These are phyloP conservation scores for Raphidocelis subcapitata DNA, from an alignment of 139 green algal genomes.

Conservation along the genomic window DNA sequence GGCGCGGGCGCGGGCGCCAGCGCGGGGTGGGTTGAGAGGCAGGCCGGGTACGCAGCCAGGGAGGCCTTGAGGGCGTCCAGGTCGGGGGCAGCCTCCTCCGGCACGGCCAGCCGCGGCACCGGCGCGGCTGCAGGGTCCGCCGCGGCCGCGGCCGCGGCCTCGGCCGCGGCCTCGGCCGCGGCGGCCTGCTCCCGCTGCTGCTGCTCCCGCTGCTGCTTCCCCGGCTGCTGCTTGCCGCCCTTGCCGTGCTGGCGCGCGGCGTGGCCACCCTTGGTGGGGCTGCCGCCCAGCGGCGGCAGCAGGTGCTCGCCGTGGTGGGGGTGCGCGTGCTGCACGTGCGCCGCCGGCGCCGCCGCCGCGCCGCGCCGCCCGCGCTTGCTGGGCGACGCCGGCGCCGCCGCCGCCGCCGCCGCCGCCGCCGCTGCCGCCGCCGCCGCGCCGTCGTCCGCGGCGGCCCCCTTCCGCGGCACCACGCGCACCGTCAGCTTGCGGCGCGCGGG, in stretches of 20 bases:
- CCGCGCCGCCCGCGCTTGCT: too few relatives aligned
- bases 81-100: neutral
- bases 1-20: too few relatives aligned
- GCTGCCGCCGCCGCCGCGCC: neutral
- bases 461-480: slow-evolving; percentile 42
- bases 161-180: neutral
- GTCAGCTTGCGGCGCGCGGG: slow-evolving; percentile 35
- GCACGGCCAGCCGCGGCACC: neutral
- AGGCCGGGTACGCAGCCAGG: too few relatives aligned
- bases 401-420: neutral
- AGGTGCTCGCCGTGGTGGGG: too few relatives aligned
- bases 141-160: neutral
- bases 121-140: neutral
- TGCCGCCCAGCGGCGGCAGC: neutral
- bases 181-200: too few relatives aligned
- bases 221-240: too few relatives aligned
- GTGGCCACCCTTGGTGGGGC: neutral
- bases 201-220: too few relatives aligned
- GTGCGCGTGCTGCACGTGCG: neutral
- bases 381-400: too few relatives aligned
- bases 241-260: neutral
- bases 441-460: neutral
- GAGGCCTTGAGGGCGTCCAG: too few relatives aligned
- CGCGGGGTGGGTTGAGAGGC: too few relatives aligned
- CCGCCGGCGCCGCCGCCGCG: slow-evolving; percentile 8